Conservation (phyloP, 192 early-diverging fungal species). For the Backusella morwellensis region DNA sequence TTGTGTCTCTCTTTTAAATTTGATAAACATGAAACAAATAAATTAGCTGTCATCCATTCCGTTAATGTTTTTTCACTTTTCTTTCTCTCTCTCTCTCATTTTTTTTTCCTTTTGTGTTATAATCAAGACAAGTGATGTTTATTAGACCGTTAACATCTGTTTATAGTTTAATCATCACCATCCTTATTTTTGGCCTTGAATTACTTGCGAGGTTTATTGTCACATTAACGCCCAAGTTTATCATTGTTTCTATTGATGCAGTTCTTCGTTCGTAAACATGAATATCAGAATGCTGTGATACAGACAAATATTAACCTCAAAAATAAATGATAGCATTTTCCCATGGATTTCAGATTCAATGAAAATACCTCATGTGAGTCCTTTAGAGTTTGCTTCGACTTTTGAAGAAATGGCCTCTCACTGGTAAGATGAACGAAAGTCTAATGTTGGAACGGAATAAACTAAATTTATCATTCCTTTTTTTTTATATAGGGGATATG, state of each 20-base stretch:
- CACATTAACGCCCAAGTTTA: not conserved
- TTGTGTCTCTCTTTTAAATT: not conserved
- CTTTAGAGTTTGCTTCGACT: not conserved
- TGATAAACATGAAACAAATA: not conserved
- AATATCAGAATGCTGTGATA: not conserved
- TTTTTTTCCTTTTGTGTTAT: not conserved
- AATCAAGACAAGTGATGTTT: not conserved
- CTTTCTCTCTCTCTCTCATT: not conserved
- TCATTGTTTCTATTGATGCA: not conserved
- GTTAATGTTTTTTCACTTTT: not conserved
- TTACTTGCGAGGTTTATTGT: not conserved
- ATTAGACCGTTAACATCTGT: not conserved
- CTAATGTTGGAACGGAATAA: not conserved
- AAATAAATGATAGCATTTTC: not conserved
- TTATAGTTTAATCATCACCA: not conserved
- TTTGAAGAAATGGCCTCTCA: not conserved
- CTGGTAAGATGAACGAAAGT: not conserved
- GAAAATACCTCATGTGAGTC: not conserved
- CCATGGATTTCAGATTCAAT: not conserved
- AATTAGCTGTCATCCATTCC: constrained; percentile 1
- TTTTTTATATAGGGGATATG: constrained; percentile 31
- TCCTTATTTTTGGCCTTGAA: not conserved
- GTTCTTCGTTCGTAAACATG: not conserved
- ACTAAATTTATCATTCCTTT: constrained; percentile 16
- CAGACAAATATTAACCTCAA: not conserved